Evolutionary conservation across 371 early-diverging fungal genomes (phyloP), one percentile per base, ranked within the genome.

Genomic region (Apophysomyces variabilis): DNA sequence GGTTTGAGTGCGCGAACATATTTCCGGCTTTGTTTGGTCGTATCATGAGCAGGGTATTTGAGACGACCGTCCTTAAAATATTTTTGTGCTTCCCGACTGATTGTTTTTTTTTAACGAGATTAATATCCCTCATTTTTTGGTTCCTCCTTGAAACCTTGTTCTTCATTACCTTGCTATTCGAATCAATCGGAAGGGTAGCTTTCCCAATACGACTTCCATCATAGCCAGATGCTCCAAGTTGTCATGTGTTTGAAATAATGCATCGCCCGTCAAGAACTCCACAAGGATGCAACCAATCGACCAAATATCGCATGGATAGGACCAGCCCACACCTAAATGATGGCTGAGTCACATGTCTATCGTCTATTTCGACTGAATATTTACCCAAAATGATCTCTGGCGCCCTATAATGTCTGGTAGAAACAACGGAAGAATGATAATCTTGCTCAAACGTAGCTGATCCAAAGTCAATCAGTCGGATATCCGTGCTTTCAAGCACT

Each of bases 251-350:
- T 94, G 95, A 76, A 98, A 98, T 60, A 98, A 76, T 1, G 99
- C 96, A 66, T 95, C 95, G 9, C 99, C 99, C 0, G 95, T 97
- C 46, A 91, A 85, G 50, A 98, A 87, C 79, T 98, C 99, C 14
- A 95, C 89, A 4, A 98, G 81, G 58, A 98, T 96, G 77, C 99
- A 98, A 3, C 99, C 99, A 64, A 97, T 79, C 5, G 97, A 96
- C 99, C 99, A 98, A 70, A 97, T 91, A 77, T 98, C 98, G 78
- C 97, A 97, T 38, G 96, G 94, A 77, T 88, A 97, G 46, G 95
- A 94, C 97, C 97, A 98, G 50, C 96, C 95, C 45, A 92, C 73
- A 39, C 84, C 85, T 77, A 67, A 47, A 46, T 50, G 41, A 38
- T 36, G 18, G 38, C 18, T 44, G 9, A 50, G 54, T 50, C 54